These are phyloP conservation scores for Trichoderma asperelloides DNA, from an alignment of 495 filamentous ascomycete genomes.

Conservation along the genomic window DNA sequence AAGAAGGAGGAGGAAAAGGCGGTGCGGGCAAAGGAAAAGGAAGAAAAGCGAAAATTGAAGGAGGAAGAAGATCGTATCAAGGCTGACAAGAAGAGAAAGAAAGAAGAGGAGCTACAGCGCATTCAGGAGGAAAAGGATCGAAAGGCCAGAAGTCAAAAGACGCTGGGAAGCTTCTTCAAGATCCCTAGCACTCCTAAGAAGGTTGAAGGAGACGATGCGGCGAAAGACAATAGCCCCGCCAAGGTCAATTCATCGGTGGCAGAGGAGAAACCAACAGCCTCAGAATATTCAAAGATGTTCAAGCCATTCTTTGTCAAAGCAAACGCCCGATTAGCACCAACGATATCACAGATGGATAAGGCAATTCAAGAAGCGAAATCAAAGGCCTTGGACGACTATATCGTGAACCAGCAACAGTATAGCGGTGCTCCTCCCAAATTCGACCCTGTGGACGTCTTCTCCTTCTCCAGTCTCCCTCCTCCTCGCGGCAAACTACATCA, in stretches of 20 bases:
- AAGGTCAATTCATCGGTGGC: slow-evolving; percentile 16
- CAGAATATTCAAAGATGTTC: slow-evolving; percentile 62
- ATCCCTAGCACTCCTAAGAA: slow-evolving; percentile 45
- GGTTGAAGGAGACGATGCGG: slow-evolving; percentile 18
- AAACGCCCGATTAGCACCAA: slow-evolving; percentile 52
- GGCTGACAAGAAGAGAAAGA: slow-evolving; percentile 37
- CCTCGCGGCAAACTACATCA: slow-evolving; percentile 42
- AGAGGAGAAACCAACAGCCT: slow-evolving; percentile 19
- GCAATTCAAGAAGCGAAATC: slow-evolving; percentile 46
- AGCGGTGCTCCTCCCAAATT: slow-evolving; percentile 28
- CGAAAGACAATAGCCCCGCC: slow-evolving; percentile 15
- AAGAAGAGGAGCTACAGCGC: slow-evolving; percentile 49
- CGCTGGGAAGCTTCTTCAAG: slow-evolving; percentile 39
- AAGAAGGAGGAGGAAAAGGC: slow-evolving; percentile 30
- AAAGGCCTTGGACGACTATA: slow-evolving; percentile 35
- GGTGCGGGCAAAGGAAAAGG: slow-evolving; percentile 32
- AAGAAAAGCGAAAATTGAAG: slow-evolving; percentile 32
- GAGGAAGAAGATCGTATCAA: slow-evolving; percentile 42
- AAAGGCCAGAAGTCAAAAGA: slow-evolving; percentile 47
- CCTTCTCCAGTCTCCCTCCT: slow-evolving; percentile 43
- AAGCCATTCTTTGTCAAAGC: slow-evolving; percentile 68
- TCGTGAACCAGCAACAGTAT: slow-evolving; percentile 26
- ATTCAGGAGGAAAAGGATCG: slow-evolving; percentile 55
- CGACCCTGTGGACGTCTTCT: slow-evolving; percentile 48
- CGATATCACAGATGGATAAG: slow-evolving; percentile 42